These are phyloP conservation scores for Phytophthora lateralis DNA, from an alignment of 352 stramenopile species.

Conservation along the genomic window DNA sequence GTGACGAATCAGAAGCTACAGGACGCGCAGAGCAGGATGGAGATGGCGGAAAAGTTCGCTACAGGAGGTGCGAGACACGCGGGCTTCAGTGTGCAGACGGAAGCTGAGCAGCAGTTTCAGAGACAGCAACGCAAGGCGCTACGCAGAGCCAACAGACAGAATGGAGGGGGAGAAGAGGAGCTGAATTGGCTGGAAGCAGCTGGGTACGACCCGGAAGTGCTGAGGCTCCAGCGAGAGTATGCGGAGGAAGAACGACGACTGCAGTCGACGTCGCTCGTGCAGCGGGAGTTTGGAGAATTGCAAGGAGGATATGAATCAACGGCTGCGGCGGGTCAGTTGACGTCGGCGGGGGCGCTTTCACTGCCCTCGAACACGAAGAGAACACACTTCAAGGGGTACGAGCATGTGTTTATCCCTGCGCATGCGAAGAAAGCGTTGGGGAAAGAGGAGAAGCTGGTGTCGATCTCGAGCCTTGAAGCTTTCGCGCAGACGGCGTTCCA, in stretches of 20 bases:
- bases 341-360: conserved; percentile 53
- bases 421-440: conserved; percentile 65
- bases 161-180: conserved; percentile 40
- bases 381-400: conserved; percentile 82
- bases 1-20: conserved; percentile 50
- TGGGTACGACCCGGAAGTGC: conserved; percentile 79
- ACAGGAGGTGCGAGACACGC: conserved; percentile 22
- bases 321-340: conserved; percentile 66
- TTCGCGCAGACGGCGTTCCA: conserved; percentile 84
- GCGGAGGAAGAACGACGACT: conserved; percentile 64
- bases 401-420: conserved; percentile 83
- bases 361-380: conserved; percentile 70
- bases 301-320: conserved; percentile 76
- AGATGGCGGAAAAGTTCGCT: conserved; percentile 34
- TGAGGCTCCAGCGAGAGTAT: conserved; percentile 74
- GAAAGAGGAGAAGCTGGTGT: conserved; percentile 62
- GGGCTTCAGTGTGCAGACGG: conserved; percentile 74
- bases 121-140: conserved; percentile 59
- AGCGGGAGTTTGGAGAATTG: conserved; percentile 74
- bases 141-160: conserved; percentile 52
- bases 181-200: conserved; percentile 78
- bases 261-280: conserved; percentile 72
- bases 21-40: conserved; percentile 50
- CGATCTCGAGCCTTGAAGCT: conserved; percentile 64
- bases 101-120: conserved; percentile 60